These are phyloP conservation scores for Rhytidhysteron rufulum DNA, from an alignment of 2,329 filamentous ascomycete species.

Conservation along the genomic window DNA sequence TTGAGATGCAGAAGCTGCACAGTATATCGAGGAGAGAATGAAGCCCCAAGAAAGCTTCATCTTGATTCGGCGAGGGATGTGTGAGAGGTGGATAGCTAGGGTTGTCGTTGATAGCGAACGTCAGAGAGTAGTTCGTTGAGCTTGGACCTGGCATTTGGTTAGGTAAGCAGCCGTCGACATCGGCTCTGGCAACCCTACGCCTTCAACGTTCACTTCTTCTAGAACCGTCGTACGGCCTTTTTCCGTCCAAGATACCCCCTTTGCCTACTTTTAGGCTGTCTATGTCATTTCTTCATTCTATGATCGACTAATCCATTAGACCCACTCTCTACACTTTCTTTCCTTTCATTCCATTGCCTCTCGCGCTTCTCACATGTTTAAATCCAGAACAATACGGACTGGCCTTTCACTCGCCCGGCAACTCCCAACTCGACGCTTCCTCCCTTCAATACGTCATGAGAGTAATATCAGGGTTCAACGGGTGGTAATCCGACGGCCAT, in stretches of 20 bases:
- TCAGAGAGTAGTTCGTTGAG: too few relatives aligned
- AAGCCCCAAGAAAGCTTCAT: constrained; percentile 44
- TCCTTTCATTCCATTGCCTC: too few relatives aligned
- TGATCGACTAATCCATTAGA: too few relatives aligned
- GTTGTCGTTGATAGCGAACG: constrained; percentile 22
- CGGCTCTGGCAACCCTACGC: too few relatives aligned
- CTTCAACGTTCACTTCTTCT: too few relatives aligned
- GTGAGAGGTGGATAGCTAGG: constrained; percentile 7
- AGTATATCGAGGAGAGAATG: constrained; percentile 39
- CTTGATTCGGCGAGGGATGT: constrained; percentile 20
- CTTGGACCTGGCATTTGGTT: too few relatives aligned
- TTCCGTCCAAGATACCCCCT: too few relatives aligned
- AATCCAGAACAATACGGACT: constrained; percentile 32
- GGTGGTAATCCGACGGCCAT: constrained; percentile 38
- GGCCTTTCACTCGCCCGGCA: constrained; percentile 32
- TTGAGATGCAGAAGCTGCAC: constrained; percentile 24
- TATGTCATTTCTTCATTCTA: too few relatives aligned
- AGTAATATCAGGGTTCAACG: constrained; percentile 32
- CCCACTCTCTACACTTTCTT: too few relatives aligned
- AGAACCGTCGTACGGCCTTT: too few relatives aligned
- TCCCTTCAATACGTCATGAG: constrained; percentile 25
- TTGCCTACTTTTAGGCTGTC: too few relatives aligned
- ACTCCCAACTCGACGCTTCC: constrained; percentile 18
- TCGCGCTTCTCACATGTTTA: constrained; percentile 35
- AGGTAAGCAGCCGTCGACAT: too few relatives aligned